These are phyloP conservation scores for Phytopythium vexans DNA, from an alignment of 352 stramenopile genomes.

Conservation along the genomic window DNA sequence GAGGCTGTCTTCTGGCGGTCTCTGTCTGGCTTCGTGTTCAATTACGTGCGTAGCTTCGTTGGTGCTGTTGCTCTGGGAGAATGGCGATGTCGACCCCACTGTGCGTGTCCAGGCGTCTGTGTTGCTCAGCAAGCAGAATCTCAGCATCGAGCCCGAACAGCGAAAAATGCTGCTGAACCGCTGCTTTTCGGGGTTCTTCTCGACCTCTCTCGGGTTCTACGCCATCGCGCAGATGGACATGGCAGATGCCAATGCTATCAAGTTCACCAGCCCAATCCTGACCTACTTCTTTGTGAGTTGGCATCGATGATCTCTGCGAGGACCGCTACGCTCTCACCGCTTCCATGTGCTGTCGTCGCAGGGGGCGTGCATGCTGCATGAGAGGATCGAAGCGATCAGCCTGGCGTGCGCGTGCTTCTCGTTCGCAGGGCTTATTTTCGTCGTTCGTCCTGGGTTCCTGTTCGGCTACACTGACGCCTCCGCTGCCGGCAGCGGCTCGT, in stretches of 20 bases:
- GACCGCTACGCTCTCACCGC: slow-evolving; percentile 19
- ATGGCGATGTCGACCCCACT: too few relatives aligned
- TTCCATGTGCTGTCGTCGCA: slow-evolving; percentile 5
- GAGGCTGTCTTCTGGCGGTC: slow-evolving; percentile 77
- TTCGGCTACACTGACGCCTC: slow-evolving; percentile 31
- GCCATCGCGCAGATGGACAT: slow-evolving; percentile 72
- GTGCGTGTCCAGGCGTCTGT: too few relatives aligned
- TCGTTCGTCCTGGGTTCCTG: slow-evolving; percentile 33
- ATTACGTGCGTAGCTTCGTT: slow-evolving; percentile 12
- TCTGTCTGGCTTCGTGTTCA: slow-evolving; percentile 42
- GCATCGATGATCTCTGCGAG: slow-evolving; percentile 4
- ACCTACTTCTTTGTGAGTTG: slow-evolving; percentile 53
- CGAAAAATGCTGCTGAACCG: slow-evolving; percentile 51
- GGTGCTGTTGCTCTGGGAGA: too few relatives aligned
- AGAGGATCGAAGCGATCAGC: slow-evolving; percentile 30
- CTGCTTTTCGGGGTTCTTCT: slow-evolving; percentile 53
- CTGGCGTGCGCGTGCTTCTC: slow-evolving; percentile 28
- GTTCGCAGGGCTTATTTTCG: slow-evolving; percentile 32
- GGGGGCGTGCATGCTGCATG: slow-evolving; percentile 33
- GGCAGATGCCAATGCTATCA: slow-evolving; percentile 57
- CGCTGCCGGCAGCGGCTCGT: slow-evolving; percentile 15
- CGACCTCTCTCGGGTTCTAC: slow-evolving; percentile 66
- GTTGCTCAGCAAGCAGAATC: too few relatives aligned
- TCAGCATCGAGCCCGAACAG: slow-evolving; percentile 26
- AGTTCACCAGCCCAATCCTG: slow-evolving; percentile 57